Percentiles rank a stretch among this genome's conserved stretches.
Conservation (phyloP, 176 grass and related monocot genomes). For the Aegilops tauschii region DNA sequence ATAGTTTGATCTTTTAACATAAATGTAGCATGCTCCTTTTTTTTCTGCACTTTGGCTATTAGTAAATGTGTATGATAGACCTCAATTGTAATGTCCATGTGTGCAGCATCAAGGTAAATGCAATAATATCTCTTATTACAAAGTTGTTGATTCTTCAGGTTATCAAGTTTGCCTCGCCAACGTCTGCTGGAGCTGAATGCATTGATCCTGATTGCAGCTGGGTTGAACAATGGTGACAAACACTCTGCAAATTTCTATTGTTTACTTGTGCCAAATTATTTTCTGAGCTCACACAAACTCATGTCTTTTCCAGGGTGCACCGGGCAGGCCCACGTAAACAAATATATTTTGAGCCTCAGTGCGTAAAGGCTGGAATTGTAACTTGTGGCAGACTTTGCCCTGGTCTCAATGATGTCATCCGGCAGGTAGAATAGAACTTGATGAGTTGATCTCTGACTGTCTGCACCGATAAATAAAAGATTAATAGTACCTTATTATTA, state of each 20-base stretch:
- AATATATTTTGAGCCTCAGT: constrained; percentile 88
- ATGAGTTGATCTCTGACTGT: not conserved
- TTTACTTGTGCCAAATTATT: not conserved
- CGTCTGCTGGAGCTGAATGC: constrained; percentile 89
- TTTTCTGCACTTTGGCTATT: not conserved
- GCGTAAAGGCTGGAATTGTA: constrained; percentile 91
- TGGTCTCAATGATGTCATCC: constrained; percentile 96
- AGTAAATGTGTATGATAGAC: not conserved
- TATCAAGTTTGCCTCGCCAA: constrained; percentile 84
- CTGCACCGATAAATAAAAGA: constrained; percentile 10
- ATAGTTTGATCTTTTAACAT: not conserved
- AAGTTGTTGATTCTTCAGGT: constrained; percentile 53
- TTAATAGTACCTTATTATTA: not conserved
- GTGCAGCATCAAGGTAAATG: constrained; percentile 13
- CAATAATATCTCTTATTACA: constrained; percentile 14
- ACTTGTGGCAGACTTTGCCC: constrained; percentile 95
- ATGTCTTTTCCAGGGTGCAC: constrained; percentile 76
- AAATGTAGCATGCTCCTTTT: not conserved
- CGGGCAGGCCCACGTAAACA: constrained; percentile 83
- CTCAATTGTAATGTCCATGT: not conserved
- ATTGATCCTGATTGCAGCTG: constrained; percentile 80
- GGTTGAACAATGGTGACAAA: constrained; percentile 85
- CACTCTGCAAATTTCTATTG: constrained; percentile 10
- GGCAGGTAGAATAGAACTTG: constrained; percentile 55
- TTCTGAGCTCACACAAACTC: constrained; percentile 1